Evolutionary conservation across 495 filamentous ascomycete species (phyloP), one percentile per base, ranked within the genome.

Genomic region (Xylaria nigripes): DNA sequence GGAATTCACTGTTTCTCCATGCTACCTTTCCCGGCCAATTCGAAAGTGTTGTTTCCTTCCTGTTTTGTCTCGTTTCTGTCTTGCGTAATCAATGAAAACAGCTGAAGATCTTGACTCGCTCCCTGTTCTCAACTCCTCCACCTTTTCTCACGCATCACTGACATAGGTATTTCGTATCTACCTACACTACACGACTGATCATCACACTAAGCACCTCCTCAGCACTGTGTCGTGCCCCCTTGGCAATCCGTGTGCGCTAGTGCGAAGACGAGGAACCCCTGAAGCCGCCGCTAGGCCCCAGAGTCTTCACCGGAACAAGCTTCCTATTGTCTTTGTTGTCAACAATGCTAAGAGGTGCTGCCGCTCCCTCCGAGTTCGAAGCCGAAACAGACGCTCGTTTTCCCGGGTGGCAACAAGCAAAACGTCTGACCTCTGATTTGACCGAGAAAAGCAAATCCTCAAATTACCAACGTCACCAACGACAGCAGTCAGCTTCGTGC

Each of bases 281-380:
- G 6, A 42, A 45, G 15, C 41, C 3, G 24, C 36, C 36, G 36
- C 36, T 40, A 40, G 3, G 3, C 15, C 15, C 36, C n/a, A 40
- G 36, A 40, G 4, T 52, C 51, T 40, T 48, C 25, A 25, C 47
- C 32, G 1, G 32, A 50, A 50, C 18, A 21, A 44, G 49, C 32
- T 27, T 40, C 36, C 42, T 23, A 47, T 47, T 42, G 24, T 56
- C 58, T 47, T 55, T 59, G 52, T 45, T 70, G 71, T 57, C 53
- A 57, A 68, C 66, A 64, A 76, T 74, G 71, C 71, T 73, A 73
- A 73, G 67, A 60, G 56, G 56, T 59, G 64, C 60, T 56, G 58
- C 66, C 56, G 55, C 61, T 41, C 24, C 38, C 25, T 32, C 30
- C 10, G 41, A 21, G 25, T 34, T 16, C 27, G 40, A 25, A 56